Base-by-base conservation (phyloP, 495 filamentous ascomycete species). In the Xeromyces bisporus region DNA sequence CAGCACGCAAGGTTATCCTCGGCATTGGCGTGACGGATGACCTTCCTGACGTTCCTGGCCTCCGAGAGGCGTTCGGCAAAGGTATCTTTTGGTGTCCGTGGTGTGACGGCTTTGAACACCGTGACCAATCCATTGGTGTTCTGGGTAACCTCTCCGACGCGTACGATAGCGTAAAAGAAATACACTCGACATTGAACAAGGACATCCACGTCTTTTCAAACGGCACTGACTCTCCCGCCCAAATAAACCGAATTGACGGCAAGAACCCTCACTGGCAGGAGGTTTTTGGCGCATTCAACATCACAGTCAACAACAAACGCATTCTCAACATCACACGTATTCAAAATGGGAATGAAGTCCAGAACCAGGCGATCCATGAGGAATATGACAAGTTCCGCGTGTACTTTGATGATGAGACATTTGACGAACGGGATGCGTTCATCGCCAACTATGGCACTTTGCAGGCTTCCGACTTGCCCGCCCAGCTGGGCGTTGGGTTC, bases 31-130 rank as follows among this genome's bases (percentile, higher is more conserved):
- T 73, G 7, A 47, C 47, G 11, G 69, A 73, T 37, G 44, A 69
- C 26, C 44, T 71, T 5, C 69, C 69, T n/a, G 14, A 23, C 7
- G 69, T 64, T 1, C 64, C 67, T 0, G 69, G 69, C 3, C 31
- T 73, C 2, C 7, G 36, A 9, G 57, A 65, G 29, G 59, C 46
- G 35, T 73, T 60, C 55, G 69, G 69, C 18, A 57, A 69, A 39
- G 67, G 69, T 31, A 64, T 70, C 35, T 73, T 56, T 46, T 71
- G 67, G 67, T 73, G 69, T 32, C 67, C 67, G 0, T 73, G 69
- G 69, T 73, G 69, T 40, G 69, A 73, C 41, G 69, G 68, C 7
- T 66, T 60, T 37, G 68, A 72, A 45, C 66, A 71, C 51, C 59
- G 58, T 0, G 64, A 69, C 39, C 62, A 71, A 40, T 36, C 66